These are phyloP conservation scores for Canavalia ensiformis DNA, from an alignment of 306 rosid species.

Conservation along the genomic window DNA sequence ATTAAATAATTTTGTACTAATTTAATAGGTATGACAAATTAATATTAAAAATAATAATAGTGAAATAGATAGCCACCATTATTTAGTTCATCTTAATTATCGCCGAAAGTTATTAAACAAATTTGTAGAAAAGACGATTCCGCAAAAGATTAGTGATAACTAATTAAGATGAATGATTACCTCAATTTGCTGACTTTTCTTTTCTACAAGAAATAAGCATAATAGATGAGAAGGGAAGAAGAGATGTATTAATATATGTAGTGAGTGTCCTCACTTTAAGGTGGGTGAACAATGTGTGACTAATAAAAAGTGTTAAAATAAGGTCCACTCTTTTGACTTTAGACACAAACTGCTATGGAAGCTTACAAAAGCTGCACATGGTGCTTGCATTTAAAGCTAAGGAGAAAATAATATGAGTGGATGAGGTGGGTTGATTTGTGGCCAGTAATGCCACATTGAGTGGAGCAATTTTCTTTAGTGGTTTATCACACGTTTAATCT, in stretches of 20 bases:
- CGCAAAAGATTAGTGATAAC: neutral
- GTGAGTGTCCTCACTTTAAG: constrained; percentile 45
- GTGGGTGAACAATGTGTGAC: constrained; percentile 27
- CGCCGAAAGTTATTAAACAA: constrained; percentile 1
- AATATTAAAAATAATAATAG: too few relatives aligned
- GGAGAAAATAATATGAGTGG: neutral
- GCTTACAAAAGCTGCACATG: constrained; percentile 47
- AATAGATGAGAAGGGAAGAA: constrained; percentile 22
- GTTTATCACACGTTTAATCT: neutral
- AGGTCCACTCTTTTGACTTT: constrained; percentile 64
- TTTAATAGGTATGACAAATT: too few relatives aligned
- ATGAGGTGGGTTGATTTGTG: constrained; percentile 8
- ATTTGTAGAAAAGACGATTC: neutral
- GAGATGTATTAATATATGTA: constrained; percentile 16
- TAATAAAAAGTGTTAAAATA: constrained; percentile 20
- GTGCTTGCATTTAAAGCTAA: constrained; percentile 38
- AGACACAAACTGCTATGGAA: constrained; percentile 48
- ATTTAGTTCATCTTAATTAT: neutral
- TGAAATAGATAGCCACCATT: neutral
- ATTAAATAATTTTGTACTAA: too few relatives aligned
- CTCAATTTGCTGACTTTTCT: constrained; percentile 56
- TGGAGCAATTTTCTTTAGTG: constrained; percentile 1
- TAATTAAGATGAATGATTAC: constrained; percentile 38
- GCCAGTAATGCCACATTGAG: neutral
- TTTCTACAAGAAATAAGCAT: neutral